These are phyloP conservation scores for Cardamine resedifolia DNA, from an alignment of 345 rosid species.

Conservation along the genomic window DNA sequence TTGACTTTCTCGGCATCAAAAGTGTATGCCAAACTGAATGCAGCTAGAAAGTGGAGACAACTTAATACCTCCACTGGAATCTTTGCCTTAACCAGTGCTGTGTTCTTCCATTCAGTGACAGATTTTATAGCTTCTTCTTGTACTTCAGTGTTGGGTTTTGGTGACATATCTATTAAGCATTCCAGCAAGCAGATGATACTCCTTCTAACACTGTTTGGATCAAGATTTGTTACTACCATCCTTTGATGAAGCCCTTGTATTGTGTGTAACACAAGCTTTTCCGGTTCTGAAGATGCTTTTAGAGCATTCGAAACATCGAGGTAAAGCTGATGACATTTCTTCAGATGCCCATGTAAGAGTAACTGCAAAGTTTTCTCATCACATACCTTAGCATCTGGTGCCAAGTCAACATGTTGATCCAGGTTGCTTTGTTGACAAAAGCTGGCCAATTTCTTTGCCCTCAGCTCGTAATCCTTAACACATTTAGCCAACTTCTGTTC, in stretches of 20 bases:
- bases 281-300: conserved; percentile 47
- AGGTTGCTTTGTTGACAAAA: conserved; percentile 22
- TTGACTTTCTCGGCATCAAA: conserved; percentile 38
- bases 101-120: conserved; percentile 46
- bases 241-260: conserved; percentile 46
- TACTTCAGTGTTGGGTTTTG: conserved; percentile 36
- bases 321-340: conserved; percentile 35
- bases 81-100: conserved; percentile 33
- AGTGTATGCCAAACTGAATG: conserved; percentile 40
- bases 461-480: conserved; percentile 26
- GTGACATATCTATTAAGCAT: conserved; percentile 44
- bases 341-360: conserved; percentile 47
- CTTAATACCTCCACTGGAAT: conserved; percentile 46
- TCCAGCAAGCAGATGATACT: conserved; percentile 54
- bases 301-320: conserved; percentile 34
- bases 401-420: conserved; percentile 22
- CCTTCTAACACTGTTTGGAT: conserved; percentile 39
- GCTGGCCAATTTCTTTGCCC: conserved; percentile 11
- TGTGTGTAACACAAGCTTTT: conserved; percentile 60
- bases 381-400: neutral
- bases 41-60: conserved; percentile 48
- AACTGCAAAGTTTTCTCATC: conserved; percentile 52
- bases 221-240: conserved; percentile 32
- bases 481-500: conserved; percentile 13
- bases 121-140: conserved; percentile 44